Conservation (phyloP, 495 filamentous ascomycete genomes). For the Tuber calosporum region DNA sequence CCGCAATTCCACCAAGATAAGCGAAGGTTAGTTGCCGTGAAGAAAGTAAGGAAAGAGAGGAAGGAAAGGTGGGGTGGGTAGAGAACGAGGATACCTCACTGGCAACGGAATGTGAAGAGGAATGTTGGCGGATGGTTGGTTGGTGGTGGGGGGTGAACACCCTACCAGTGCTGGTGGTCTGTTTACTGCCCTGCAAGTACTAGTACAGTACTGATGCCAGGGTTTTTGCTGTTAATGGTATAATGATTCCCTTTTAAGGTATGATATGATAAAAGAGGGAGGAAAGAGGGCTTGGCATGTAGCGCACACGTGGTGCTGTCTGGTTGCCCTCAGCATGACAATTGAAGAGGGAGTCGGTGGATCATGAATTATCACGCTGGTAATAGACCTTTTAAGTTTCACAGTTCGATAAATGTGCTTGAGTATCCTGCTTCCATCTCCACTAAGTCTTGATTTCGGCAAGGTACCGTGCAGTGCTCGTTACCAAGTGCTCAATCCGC, state of each 20-base stretch:
- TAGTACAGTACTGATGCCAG: too few relatives aligned
- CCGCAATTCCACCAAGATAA: background rate
- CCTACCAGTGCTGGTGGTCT: background rate
- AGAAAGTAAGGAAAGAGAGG: background rate
- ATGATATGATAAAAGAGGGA: too few relatives aligned
- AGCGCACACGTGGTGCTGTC: too few relatives aligned
- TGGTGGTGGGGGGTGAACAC: background rate
- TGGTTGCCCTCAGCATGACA: too few relatives aligned
- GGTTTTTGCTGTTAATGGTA: too few relatives aligned
- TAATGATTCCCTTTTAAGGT: too few relatives aligned
- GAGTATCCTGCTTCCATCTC: background rate
- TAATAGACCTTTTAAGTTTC: background rate
- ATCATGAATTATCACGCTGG: background rate
- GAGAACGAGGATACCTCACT: background rate
- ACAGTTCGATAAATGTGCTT: background rate
- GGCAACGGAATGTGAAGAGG: background rate
- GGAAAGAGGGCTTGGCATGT: too few relatives aligned
- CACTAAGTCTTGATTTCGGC: background rate
- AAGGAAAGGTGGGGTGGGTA: background rate
- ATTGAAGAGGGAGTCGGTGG: background rate
- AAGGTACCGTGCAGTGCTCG: background rate
- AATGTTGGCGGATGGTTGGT: background rate
- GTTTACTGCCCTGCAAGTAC: too few relatives aligned
- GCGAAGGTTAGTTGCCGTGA: background rate
- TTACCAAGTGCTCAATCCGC: constrained; percentile 33